Base-by-base conservation (phyloP, 2,329 filamentous ascomycete species). In the Zarea fungicola region DNA sequence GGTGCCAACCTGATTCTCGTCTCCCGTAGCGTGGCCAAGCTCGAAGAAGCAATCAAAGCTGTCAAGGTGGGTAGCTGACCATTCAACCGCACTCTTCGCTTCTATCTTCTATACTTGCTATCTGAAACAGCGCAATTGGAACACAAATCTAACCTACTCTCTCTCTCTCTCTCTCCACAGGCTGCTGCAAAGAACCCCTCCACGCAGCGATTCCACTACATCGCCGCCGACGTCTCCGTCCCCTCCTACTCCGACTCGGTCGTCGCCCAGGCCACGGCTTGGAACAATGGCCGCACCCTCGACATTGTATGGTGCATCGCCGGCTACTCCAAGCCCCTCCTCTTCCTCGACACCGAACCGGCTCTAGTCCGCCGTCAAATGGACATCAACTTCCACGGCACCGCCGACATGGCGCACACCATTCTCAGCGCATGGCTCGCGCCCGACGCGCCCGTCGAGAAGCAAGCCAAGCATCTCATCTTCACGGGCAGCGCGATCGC, bases 241-340 rank as follows among this genome's bases (percentile, higher is more conserved):
- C 72, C 83, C 44, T 73, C 80, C 50, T 91, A 91, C 61, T 88
- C 88, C 43, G 72, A 73, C 3, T 73, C 81, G 34, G 74, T 96
- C 32, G 70, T 97, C 45, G 72, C 75, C 31, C 83, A 95, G 65
- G 84, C 84, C 40, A 86, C 80, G 2, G 67, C 73, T 19, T 96
- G 90, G 90, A 96, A 96, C 70, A 71, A 83, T 55, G 83, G 80
- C 48, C 65, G 72, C 21, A 66, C 83, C 23, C 88, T 89, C 0
- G 92, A 97, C 63, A 77, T 96, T 49, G 87, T 97, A 28, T 97
- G 93, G 90, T 91, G 89, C 63, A 79, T 90, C 43, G 92, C 92
- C 3, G 92, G 92, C 52, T 75, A 80, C 55, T 80, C 87, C 6
- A 76, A 74, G 14, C 91, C 91, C 0, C 77, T 80, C 29, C 84